Evolutionary conservation across 1,284 basidiomycete species (phyloP), one percentile per base, ranked within the genome.

Genomic region (Nidula niveotomentosa): DNA sequence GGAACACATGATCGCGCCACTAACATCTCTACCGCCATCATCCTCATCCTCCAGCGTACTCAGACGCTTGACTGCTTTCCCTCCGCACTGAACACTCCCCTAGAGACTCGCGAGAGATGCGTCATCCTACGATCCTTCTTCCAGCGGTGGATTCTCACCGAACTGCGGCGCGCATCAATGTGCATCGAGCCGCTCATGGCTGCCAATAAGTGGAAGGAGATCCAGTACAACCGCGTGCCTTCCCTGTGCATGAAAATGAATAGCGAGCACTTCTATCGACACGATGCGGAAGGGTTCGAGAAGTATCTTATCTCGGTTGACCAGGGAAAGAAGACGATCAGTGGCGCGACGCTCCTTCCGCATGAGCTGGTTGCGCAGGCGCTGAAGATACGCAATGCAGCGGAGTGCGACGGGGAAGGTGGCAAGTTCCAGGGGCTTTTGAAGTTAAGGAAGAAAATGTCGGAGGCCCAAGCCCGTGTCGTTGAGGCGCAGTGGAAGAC

Each of bases 401-500:
- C 4, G 2, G 36, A 41, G 30, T 33, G 48, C n/a, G 41, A 17
- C 12, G 6, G 48, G 36, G 48, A 55, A 49, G 8, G 52, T 46
- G 52, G 43, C 56, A 60, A 55, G 60, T 55, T 43, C 60, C 61
- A 12, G 64, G 56, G 34, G 15, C 72, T 30, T 49, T 49, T 15
- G 65, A 71, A 39, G 58, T 66, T 41, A 62, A 62, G 58, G 62
- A 62, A 50, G 56, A 61, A 61, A 37, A 54, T 75, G 3, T 70
- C 65, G 0, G 70, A 70, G 46, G 66, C 65, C n/a, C 64, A 75
- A 59, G 44, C 67, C 17, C 70, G 76, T 33, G 79, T 85, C 43
- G 60, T 82, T 5, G 80, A 89, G 56, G 78, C 76, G 0, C 89
- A 91, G 64, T 91, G 88, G 89, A 75, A 77, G 53, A 71, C 81